A percentile compares a stretch with the other conserved stretches of the same genome.
phyloP scores from a whole-genome alignment of 495 filamentous ascomycete species.

The Astrothelium macrocarpum region DNA sequence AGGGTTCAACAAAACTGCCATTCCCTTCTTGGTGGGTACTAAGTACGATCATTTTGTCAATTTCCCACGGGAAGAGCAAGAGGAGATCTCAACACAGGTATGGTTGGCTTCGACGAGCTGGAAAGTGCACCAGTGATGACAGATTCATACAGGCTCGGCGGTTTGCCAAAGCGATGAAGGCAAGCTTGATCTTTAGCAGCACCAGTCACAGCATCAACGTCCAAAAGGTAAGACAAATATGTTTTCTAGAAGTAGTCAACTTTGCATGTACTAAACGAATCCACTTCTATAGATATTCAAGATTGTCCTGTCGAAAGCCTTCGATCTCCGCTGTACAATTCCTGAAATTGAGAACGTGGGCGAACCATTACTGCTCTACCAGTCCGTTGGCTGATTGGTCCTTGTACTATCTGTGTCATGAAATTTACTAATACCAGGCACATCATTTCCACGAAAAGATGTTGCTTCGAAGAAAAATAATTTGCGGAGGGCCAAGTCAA shows the following conservation, averaged over 20 bases:
- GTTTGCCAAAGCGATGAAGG: constrained; percentile 97
- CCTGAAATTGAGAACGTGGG: constrained; percentile 96
- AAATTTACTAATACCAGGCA: not conserved
- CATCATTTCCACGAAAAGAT: not conserved
- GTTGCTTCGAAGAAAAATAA: not conserved
- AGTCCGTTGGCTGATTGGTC: constrained; percentile 19
- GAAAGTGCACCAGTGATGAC: constrained; percentile 94
- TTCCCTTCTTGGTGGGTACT: constrained; percentile 90
- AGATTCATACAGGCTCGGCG: constrained; percentile 67
- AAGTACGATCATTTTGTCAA: constrained; percentile 99
- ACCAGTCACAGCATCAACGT: constrained; percentile 99
- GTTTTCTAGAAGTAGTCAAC: not conserved
- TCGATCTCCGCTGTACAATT: constrained; percentile 97
- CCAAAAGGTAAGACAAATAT: constrained; percentile 63
- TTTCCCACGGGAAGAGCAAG: constrained; percentile 91
- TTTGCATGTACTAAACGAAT: not conserved
- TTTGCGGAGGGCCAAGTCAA: not conserved
- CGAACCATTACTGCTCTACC: constrained; percentile 88
- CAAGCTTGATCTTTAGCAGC: constrained; percentile 92
- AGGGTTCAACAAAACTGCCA: constrained; percentile 98
- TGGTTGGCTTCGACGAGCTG: constrained; percentile 60
- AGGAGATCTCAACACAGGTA: constrained; percentile 93
- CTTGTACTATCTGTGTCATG: not conserved
- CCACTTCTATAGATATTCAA: constrained; percentile 78
- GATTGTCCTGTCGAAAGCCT: constrained; percentile 95